These are phyloP conservation scores for Cladosporium sp. DNA, from an alignment of 2,329 filamentous ascomycete genomes.

Conservation along the genomic window DNA sequence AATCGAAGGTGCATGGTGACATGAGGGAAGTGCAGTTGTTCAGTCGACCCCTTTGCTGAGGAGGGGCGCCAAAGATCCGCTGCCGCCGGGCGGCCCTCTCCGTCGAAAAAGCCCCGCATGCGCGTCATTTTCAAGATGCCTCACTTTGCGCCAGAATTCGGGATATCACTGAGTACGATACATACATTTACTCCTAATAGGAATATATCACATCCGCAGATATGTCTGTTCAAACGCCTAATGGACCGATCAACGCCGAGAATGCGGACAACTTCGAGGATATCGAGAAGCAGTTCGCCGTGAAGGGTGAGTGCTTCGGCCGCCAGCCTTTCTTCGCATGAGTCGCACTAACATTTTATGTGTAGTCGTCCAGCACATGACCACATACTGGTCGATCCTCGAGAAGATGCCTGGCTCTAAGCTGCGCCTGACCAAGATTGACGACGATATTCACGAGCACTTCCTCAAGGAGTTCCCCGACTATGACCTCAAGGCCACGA, in stretches of 20 bases:
- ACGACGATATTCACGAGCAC: slow-evolving; percentile 90
- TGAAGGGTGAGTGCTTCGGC: slow-evolving; percentile 61
- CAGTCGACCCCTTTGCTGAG: too few species aligned
- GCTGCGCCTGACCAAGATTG: slow-evolving; percentile 84
- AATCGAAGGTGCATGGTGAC: too few species aligned
- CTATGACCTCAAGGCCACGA: slow-evolving; percentile 72
- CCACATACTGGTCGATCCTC: slow-evolving; percentile 94
- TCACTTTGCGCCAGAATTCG: background rate
- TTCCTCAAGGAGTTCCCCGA: slow-evolving; percentile 86
- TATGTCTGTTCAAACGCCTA: slow-evolving; percentile 8
- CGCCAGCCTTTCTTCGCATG: too few species aligned
- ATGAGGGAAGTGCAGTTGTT: too few species aligned
- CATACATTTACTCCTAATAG: background rate
- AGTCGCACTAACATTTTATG: slow-evolving; percentile 14
- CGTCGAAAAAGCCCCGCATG: background rate
- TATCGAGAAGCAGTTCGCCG: slow-evolving; percentile 99
- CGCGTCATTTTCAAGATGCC: slow-evolving; percentile 10
- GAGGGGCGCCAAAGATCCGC: too few species aligned
- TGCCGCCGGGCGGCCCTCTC: background rate
- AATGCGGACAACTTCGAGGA: slow-evolving; percentile 55
- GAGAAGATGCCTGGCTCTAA: slow-evolving; percentile 84
- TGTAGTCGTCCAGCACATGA: slow-evolving; percentile 82
- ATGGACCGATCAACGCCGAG: slow-evolving; percentile 39
- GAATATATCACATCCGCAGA: background rate
- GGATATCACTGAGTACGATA: background rate